Conservation (phyloP, 495 filamentous ascomycete genomes). For the Xylaria intraflava region DNA sequence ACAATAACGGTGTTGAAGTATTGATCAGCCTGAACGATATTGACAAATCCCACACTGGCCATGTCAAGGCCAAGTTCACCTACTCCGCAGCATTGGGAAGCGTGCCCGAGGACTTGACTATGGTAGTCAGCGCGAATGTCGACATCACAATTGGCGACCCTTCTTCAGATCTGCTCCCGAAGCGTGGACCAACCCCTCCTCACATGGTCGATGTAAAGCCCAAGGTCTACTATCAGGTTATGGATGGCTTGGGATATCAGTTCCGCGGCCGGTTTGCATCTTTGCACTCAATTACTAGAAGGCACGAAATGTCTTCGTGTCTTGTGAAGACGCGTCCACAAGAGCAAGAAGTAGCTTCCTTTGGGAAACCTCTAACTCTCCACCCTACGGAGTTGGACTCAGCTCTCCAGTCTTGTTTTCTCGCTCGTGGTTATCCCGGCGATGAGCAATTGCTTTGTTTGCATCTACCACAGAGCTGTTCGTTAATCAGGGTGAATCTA, state of each 20-base stretch:
- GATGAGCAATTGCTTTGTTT: slow-evolving; percentile 14
- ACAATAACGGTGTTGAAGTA: too few species aligned
- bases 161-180: neutral
- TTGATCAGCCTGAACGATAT: too few species aligned
- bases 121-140: neutral
- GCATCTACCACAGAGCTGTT: slow-evolving; percentile 12
- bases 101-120: neutral
- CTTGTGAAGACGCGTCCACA: neutral
- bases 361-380: slow-evolving; percentile 9
- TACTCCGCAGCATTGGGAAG: neutral
- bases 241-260: neutral
- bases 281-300: neutral
- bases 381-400: slow-evolving; percentile 19
- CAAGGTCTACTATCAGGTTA: neutral
- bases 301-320: neutral
- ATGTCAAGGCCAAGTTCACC: neutral
- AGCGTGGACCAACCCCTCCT: neutral
- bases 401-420: slow-evolving; percentile 15
- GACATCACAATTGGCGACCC: neutral
- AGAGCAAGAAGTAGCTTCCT: neutral
- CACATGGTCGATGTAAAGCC: neutral
- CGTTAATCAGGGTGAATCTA: slow-evolving; percentile 6
- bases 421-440: slow-evolving; percentile 12
- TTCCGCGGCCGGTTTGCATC: neutral
- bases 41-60: too few species aligned